Evolutionary conservation across 1,139 yeast species (phyloP).

Genomic region (Blastobotrys illinoisensis): DNA sequence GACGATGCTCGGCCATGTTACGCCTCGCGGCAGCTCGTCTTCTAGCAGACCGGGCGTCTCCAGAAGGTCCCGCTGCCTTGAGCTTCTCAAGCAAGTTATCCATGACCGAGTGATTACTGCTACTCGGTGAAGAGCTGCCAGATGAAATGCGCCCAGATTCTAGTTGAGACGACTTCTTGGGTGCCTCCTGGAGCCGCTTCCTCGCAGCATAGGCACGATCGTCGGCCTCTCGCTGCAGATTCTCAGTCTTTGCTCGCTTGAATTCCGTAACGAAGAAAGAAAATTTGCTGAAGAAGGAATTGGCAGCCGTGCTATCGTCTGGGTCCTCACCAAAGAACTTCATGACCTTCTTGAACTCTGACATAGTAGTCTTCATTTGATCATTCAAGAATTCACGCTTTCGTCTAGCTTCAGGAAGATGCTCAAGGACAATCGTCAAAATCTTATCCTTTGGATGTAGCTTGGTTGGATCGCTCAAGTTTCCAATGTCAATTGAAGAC

Average conservation of each 20-base stretch:
- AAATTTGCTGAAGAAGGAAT: conserved; percentile 67
- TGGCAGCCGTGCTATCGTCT: conserved; percentile 53
- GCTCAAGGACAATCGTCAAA: conserved; percentile 48
- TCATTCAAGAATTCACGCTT: conserved; percentile 53
- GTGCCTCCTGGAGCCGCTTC: conserved; percentile 53
- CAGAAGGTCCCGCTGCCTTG: conserved; percentile 65
- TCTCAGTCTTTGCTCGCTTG: conserved; percentile 71
- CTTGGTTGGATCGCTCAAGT: conserved; percentile 57
- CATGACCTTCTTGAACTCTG: conserved; percentile 59
- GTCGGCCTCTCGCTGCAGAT: conserved; percentile 74
- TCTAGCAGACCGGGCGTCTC: conserved; percentile 76
- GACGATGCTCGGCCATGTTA: conserved; percentile 27
- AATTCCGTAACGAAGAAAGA: conserved; percentile 68
- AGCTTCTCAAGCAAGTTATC: conserved; percentile 67
- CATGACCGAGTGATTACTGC: conserved; percentile 45
- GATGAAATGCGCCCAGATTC: conserved; percentile 23
- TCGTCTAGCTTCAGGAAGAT: conserved; percentile 51
- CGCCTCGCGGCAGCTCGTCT: conserved; percentile 70
- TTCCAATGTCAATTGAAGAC: conserved; percentile 61
- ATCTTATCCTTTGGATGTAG: conserved; percentile 79
- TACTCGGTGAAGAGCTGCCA: conserved; percentile 3
- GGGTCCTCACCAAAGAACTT: conserved; percentile 78
- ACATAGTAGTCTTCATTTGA: conserved; percentile 51
- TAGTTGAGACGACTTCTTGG: conserved; percentile 28
- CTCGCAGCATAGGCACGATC: conserved; percentile 69